Base-by-base conservation (phyloP, 495 filamentous ascomycete species). In the Apiosordaria backusii region DNA sequence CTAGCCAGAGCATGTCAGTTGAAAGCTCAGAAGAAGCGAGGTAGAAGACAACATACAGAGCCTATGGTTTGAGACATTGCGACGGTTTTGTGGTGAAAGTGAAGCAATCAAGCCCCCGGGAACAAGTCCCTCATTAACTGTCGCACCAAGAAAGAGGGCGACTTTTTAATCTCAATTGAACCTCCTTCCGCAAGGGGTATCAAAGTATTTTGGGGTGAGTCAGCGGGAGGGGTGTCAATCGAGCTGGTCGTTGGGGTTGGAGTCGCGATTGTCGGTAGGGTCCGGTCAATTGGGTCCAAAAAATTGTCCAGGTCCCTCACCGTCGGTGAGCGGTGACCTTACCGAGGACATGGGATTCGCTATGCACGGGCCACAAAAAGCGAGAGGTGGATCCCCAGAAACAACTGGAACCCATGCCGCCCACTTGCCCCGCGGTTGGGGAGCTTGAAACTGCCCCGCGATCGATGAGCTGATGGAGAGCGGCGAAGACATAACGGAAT, bases 1-100 rank as follows among this genome's bases (percentile, higher is more conserved):
- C 96, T 99, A 50, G 53, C 19, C 18, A 27, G 24, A 24, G 58
- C 54, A 22, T 24, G 21, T 21, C 16, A 22, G 15, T 25, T 24
- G 0, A n/a, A 1, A 15, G 23, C 6, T 27, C 24, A 26, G n/a
- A 18, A 10, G 35, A 13, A 13, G 35, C 7, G 7, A 13, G 35
- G 35, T 13, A 45, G 35, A 25, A n/a, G 35, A 24, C 21, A 45
- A 25, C 69, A 52, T 60, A 71, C 69, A 57, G 69, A 45, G 61
- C 71, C 71, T 16, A 73, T 50, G 23, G 69, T 71, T 57, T 73
- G 71, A 22, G 71, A 73, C 71, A 73, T 73, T 22, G 58, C 63
- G 66, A 24, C 52, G 61, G 60, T 66, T 52, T 54, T 29, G 50
- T 61, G 61, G 10, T 23, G 50, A 24, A 50, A 16, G 54, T 23